A percentile compares a stretch with the other conserved stretches of the same genome.
Evolutionary conservation across 208 protist species (phyloP).

Genomic region (Phytomonas sp.): DNA sequence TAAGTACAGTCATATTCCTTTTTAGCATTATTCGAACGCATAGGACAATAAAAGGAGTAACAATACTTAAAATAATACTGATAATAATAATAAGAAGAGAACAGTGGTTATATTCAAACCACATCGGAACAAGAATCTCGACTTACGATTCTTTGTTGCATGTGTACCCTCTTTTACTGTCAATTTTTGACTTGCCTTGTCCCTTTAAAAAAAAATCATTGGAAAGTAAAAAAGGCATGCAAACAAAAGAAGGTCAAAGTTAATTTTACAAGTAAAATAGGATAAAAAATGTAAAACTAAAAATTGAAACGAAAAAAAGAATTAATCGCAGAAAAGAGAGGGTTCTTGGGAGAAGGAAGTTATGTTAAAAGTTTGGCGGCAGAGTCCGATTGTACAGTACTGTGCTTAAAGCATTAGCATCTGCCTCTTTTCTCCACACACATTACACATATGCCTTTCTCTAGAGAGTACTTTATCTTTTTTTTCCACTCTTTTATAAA

Average conservation of each 20-base stretch:
- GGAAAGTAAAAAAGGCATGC: not conserved
- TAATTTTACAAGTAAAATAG: not conserved
- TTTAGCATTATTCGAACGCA: not conserved
- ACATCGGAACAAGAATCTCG: conserved; percentile 9
- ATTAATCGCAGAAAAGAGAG: not conserved
- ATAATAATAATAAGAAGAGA: conserved; percentile 13
- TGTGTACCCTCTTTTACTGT: not conserved
- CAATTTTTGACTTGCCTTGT: not conserved
- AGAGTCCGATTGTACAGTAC: not conserved
- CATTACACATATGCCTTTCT: not conserved
- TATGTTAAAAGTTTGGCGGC: not conserved
- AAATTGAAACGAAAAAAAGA: not conserved
- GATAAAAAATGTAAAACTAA: not conserved
- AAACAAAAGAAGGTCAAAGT: not conserved
- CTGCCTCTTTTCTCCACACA: not conserved
- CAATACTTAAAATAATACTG: conserved; percentile 9
- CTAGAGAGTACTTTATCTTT: not conserved
- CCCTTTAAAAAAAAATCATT: not conserved
- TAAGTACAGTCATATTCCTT: not conserved
- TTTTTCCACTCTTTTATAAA: not conserved
- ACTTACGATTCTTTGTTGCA: not conserved
- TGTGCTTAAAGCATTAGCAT: not conserved
- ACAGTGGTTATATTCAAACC: not conserved
- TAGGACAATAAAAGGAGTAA: conserved; percentile 8
- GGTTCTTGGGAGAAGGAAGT: not conserved